Percentiles rank a stretch among this genome's conserved stretches.
Conservation (phyloP, 2,329 filamentous ascomycete species). For the Diaporthe nobilis region DNA sequence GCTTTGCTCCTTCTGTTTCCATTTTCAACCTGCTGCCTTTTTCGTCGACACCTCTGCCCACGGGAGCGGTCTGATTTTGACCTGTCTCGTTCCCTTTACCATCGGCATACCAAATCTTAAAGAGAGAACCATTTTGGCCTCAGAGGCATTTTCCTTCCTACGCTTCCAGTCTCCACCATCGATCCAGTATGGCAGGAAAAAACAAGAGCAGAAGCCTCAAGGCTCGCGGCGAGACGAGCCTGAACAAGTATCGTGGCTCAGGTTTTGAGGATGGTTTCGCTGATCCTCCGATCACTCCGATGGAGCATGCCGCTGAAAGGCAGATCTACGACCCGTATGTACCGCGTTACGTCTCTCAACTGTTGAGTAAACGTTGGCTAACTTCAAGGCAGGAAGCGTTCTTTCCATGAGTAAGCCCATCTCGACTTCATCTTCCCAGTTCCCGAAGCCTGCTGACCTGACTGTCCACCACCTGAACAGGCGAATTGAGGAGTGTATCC, state of each 20-base stretch:
- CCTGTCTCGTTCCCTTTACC: not conserved
- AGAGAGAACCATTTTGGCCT: not conserved
- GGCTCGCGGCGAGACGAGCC: slow-evolving; percentile 57
- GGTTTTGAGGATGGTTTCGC: slow-evolving; percentile 87
- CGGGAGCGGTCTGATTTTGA: not conserved
- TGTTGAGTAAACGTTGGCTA: slow-evolving; percentile 41
- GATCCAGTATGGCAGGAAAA: slow-evolving; percentile 39
- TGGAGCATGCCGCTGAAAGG: slow-evolving; percentile 75
- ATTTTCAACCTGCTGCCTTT: not conserved
- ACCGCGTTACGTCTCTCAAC: not conserved
- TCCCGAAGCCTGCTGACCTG: slow-evolving; percentile 23
- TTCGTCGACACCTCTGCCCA: not conserved
- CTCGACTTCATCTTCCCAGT: no score
- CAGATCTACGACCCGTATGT: slow-evolving; percentile 77
- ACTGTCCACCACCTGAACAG: slow-evolving; percentile 54
- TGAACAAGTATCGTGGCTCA: slow-evolving; percentile 63
- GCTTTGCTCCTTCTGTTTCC: not conserved
- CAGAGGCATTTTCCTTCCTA: not conserved
- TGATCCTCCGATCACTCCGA: slow-evolving; percentile 82
- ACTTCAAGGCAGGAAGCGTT: slow-evolving; percentile 56
- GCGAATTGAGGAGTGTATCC: slow-evolving; percentile 88
- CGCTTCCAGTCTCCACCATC: not conserved
- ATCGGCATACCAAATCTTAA: not conserved
- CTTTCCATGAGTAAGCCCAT: slow-evolving; percentile 68
- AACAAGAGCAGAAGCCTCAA: slow-evolving; percentile 45